Evolutionary conservation across 371 early-diverging fungal genomes (phyloP), one percentile per base, ranked within the genome.

Genomic region (Batrachochytrium dendrobatidis): DNA sequence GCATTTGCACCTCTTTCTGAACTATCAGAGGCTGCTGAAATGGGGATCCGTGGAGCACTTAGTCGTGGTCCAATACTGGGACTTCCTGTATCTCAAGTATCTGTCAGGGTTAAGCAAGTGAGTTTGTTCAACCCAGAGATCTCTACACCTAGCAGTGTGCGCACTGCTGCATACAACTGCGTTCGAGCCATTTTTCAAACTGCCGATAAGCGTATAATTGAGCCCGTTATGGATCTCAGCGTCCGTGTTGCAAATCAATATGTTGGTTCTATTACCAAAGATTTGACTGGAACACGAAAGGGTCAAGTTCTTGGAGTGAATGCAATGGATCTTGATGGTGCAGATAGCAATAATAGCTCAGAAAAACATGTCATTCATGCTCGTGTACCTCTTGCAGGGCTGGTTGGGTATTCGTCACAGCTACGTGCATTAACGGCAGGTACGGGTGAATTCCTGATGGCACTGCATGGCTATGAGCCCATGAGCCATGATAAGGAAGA

Each of bases 351-450:
- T 72, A 53, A 69, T 76, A 7, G 77, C 83, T 34, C 82, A 75
- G n/a, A 28, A 25, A 35, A 53, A 46, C 59, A 54, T 46, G 29
- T 64, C 17, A 55, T 74, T 17, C 58, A 62, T 15, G 89, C 92
- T 0, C 76, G 81, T 26, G 88, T 89, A 0, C 94, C 95, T 7
- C 67, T 96, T 30, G 82, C 87, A 56, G 79, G 86, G 0, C 81
- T 95, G 87, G 67, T 94, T 0, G 95, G 94, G 0, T 96, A 95
- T 58, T 82, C 92, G n/a, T 84, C 84, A 7, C 76, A 81, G 1
- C 67, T 96, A 64, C 76, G 96, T 44, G 87, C 89, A 25, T 67
- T 93, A 66, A 92, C 96, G 0, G 91, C 85, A 0, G 96, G 96
- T 12, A 83, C 85, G 18, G 77, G 71, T n/a, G 54, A 58, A n/a